Base-by-base conservation (phyloP, 1,139 yeast species). In the Casaregolazyma lundiana region DNA sequence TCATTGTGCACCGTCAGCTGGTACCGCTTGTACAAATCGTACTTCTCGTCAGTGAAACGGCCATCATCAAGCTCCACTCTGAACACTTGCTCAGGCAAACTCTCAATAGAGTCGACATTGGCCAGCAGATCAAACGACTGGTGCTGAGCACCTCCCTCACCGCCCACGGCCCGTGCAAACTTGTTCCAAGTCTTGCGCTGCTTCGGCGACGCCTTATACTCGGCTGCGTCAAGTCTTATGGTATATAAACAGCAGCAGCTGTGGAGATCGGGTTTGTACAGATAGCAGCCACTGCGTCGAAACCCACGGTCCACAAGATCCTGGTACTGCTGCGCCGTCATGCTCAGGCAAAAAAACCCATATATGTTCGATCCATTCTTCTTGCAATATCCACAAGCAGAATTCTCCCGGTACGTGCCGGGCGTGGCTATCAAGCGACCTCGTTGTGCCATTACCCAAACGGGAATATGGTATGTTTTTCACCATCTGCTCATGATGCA, bases 231-330 rank as follows among this genome's bases (percentile, higher is more conserved):
- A 0, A 95, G 80, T 45, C 97, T 65, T 22, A 89, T 86, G 0
- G 96, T 84, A 60, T 80, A 87, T 61, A 81, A 73, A n/a, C 92
- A 74, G 59, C 97, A 90, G 60, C 97, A 90, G 36, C 78, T 78
- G 30, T 88, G 64, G 51, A 80, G 65, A 62, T 90, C 96, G 0
- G 86, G 81, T 58, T 82, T 84, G 61, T 89, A 89, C 5, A 87
- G 56, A 54, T 79, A 85, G 1, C 64, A 61, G 0, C 97, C 97
- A 26, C 94, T 83, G 44, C 97, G 68, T 61, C 96, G 77, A 61
- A 77, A 88, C 1, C 95, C 95, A 55, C 72, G 68, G 56, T 86
- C 82, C 51, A 89, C 77, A 53, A 85, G 62, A 29, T 60, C 61
- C 55, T 85, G 90, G 58, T 88, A 88, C 22, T 74, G 75, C 18